Base-by-base conservation (phyloP, 768 basidiomycete genomes). In the Lactifluus volemus region DNA sequence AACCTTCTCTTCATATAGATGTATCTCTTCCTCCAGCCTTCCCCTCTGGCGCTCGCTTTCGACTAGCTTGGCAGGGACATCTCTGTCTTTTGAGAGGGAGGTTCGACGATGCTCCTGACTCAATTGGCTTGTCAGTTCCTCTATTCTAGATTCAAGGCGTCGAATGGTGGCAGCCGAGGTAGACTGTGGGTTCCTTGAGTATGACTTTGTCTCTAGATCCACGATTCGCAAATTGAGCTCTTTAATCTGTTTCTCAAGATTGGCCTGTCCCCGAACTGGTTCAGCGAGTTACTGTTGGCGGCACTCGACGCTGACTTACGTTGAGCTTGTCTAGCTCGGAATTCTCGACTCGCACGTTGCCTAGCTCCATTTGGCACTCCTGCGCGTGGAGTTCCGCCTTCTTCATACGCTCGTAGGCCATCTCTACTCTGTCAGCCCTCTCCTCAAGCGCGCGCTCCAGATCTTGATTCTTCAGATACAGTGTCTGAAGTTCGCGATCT, bases 221-320 rank as follows among this genome's bases (percentile, higher is more conserved):
- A 89, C 84, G 58, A 93, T 84, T 44, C 85, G 86, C 45, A 90
- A 81, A 63, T 91, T 90, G 36, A 92, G 74, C 54, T 92, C 92
- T 68, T 91, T 92, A 69, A 88, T 78, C 68, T 90, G 87, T 69
- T 90, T 92, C 75, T 93, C 90, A 17, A 94, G 76, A 63, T 79
- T 83, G 11, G 88, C 89, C 92, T 94, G 44, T 57, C 34, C 65
- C 32, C 64, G 53, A 42, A 36, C 30, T 42, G 17, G 41, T 25
- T 9, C 55, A 63, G 15, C 36, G 17, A 21, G 21, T 32, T 53
- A n/a, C 10, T 8, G 45, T 21, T 41, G 49, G 57, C 36, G 29
- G 39, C 32, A 49, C 30, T 36, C 66, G 76, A 49, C 4, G 9
- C 15, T 19, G 34, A 71, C 78, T 65, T 65, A 92, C 91, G 68